phyloP scores from a whole-genome alignment of 2,329 filamentous ascomycete species.

The Ophiocordyceps sinensis region DNA sequence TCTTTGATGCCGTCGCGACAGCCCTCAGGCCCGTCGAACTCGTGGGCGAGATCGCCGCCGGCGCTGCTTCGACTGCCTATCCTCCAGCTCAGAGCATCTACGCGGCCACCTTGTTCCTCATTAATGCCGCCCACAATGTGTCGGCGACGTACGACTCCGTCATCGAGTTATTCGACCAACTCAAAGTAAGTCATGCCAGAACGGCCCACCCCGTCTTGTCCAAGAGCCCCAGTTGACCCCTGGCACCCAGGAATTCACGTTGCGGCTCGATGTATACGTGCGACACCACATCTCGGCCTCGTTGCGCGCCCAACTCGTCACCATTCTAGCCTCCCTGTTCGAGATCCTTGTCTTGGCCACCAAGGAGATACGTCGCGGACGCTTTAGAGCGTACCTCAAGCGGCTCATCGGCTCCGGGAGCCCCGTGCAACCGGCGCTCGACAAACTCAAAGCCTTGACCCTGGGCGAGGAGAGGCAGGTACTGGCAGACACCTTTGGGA shows the following conservation, averaged over 20 bases:
- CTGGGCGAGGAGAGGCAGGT: slow-evolving; percentile 26
- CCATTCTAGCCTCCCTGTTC: slow-evolving; percentile 27
- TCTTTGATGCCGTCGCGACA: slow-evolving; percentile 18
- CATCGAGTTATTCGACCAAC: slow-evolving; percentile 24
- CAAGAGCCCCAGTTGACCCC: slow-evolving; percentile 1
- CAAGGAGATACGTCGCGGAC: slow-evolving; percentile 25
- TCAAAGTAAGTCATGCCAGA: slow-evolving; percentile 15
- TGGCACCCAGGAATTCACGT: slow-evolving; percentile 23
- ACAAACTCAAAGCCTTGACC: slow-evolving; percentile 24
- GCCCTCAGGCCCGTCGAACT: slow-evolving; percentile 23
- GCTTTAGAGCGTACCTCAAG: slow-evolving; percentile 25
- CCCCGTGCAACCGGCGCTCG: slow-evolving; percentile 23
- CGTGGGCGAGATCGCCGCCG: slow-evolving; percentile 22
- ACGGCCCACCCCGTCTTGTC: neutral
- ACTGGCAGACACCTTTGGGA: slow-evolving; percentile 26
- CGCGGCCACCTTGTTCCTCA: slow-evolving; percentile 25
- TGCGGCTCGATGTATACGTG: slow-evolving; percentile 25
- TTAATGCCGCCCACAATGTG: slow-evolving; percentile 29
- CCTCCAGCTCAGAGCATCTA: slow-evolving; percentile 26
- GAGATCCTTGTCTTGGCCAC: slow-evolving; percentile 28
- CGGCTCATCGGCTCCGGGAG: slow-evolving; percentile 24
- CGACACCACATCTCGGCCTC: slow-evolving; percentile 21
- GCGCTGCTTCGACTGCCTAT: slow-evolving; percentile 22
- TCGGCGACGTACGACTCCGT: slow-evolving; percentile 30
- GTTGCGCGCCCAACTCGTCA: slow-evolving; percentile 23